phyloP scores from a whole-genome alignment of 2,329 filamentous ascomycete species.

The Trichoderma semiorbis region DNA sequence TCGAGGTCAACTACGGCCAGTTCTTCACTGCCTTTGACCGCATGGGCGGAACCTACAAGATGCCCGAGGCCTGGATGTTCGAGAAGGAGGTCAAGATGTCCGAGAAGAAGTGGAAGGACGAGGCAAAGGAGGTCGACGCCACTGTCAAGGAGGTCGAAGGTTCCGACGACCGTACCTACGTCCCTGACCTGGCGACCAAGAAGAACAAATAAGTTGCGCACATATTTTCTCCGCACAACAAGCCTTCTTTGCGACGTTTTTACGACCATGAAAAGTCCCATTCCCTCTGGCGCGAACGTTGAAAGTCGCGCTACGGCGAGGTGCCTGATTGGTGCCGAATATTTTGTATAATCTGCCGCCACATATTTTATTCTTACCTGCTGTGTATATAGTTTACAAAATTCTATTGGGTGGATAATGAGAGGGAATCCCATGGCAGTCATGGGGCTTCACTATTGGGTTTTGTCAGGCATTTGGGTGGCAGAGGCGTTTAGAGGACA shows the following conservation, averaged over 20 bases:
- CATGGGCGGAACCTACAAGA: conserved; percentile 78
- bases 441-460: not conserved
- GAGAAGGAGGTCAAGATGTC: conserved; percentile 84
- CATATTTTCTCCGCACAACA: not conserved
- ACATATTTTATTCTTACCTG: not conserved
- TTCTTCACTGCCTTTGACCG: conserved; percentile 93
- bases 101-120: conserved; percentile 72
- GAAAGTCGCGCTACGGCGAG: not conserved
- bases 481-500: conserved; percentile 6
- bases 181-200: conserved; percentile 38
- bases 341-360: conserved; percentile 3
- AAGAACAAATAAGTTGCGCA: conserved; percentile 36
- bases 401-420: not conserved
- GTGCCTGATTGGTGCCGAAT: not conserved
- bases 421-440: not conserved
- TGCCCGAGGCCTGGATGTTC: conserved; percentile 84
- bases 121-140: conserved; percentile 71
- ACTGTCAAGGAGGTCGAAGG: conserved; percentile 70
- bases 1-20: conserved; percentile 77
- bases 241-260: conserved; percentile 17
- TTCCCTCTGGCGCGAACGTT: not conserved
- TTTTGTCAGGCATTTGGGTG: not conserved
- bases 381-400: conserved; percentile 2
- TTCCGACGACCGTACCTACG: conserved; percentile 49
- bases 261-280: conserved; percentile 3